Base-by-base conservation (phyloP, 2,329 filamentous ascomycete genomes). In the Trichoderma sp. region DNA sequence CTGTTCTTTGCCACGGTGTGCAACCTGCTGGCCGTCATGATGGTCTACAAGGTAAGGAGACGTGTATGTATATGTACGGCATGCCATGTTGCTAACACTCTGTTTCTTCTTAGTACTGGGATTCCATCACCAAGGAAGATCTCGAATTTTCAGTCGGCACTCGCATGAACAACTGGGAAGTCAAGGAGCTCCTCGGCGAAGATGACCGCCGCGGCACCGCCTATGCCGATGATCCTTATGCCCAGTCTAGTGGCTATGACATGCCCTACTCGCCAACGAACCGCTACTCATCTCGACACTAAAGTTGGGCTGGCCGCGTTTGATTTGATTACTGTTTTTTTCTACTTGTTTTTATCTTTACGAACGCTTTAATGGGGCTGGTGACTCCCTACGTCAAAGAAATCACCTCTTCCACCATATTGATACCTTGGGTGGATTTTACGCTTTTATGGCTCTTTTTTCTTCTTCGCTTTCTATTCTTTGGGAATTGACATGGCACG, bases 71-170 rank as follows among this genome's bases (percentile, higher is more conserved):
- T 12, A 13, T 19, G 29, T 19, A 19, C 19, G 5, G 3, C 5
- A 3, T 39, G 19, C 3, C n/a, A 7, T 39, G 7, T 66, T 71
- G 69, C 72, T 42, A 60, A 52, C 69, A 22, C 19, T 32, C 8
- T 4, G 60, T 53, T 13, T n/a, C 5, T n/a, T n/a, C 68, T 64
- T 73, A 95, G 93, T 99, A 97, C 84, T 99, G 95, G 95, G 95
- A 99, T 77, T 97, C 94, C 17, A 99, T 99, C 79, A 99, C 95
- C 25, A 93, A 92, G 76, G 95, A 99, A 81, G 95, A 99, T 78
- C 90, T 99, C 72, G 95, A 99, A 78, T 99, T 99, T 80, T 97
- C 93, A 3, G 95, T 99, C 59, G 94, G 94, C 71, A 93, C 93
- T 68, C 92, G 94, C 78, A 91, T 92, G 81, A 96, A 97, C 82